Evolutionary conservation across 2,329 filamentous ascomycete genomes (phyloP), one percentile per base, ranked within the genome.

Genomic region (Fusarium agapanthi): DNA sequence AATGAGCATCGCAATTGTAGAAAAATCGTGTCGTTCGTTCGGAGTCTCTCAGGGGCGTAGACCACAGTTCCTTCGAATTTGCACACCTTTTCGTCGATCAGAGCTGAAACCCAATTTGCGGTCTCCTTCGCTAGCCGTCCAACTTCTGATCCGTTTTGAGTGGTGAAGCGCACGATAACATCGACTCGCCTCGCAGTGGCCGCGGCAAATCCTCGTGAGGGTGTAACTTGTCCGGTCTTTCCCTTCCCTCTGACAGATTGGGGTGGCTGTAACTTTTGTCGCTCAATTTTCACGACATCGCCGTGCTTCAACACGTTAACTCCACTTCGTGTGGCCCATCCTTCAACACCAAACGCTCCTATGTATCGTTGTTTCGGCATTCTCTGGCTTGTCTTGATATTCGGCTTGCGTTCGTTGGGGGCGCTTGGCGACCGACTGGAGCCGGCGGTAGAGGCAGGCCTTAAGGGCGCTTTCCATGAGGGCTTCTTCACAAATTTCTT

Each of bases 11-110:
- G 88, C 48, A 99, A 83, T 80, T 99, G 96, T 12, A 99, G 81
- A 76, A 95, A 97, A n/a, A 99, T 88, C 0, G 95, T 98, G 77
- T 99, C 96, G 77, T 97, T 97, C 14, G 95, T 96, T 55, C 93
- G 88, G 53, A 98, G 82, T 51, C 89, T 87, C 62, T 98, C 95
- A 0, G 95, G 95, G 0, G 93, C 93, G 80, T 93, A 98, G 4
- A 99, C 94, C 77, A 95, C 97, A 18, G 88, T 90, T 11, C 93
- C 96, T 74, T 97, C 93, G 69, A 99, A 97, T 28, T 84, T 88
- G 84, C 95, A 98, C 7, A 98, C 88, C 37, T 92, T 92, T 80
- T 98, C 95, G 78, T 99, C 96, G 57, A 98, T 90, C 74, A 99
- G 83, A 1, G 95, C 92, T 7, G 96, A 97, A 11, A 98, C 93